phyloP scores from a whole-genome alignment of 2,329 filamentous ascomycete species.

The Ophiocordyceps unilateralis region DNA sequence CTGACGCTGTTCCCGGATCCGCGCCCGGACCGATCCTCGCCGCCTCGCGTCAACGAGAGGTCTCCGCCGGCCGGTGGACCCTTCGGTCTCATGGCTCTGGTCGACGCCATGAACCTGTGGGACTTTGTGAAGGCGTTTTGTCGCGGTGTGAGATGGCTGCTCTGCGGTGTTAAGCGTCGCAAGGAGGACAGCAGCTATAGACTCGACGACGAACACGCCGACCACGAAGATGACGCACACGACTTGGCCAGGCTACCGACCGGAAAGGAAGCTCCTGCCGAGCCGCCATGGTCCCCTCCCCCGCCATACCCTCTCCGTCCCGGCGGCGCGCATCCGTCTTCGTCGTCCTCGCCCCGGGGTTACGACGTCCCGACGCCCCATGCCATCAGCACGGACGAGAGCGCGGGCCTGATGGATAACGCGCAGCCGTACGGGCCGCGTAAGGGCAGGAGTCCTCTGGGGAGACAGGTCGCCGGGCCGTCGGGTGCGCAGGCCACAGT shows the following conservation, averaged over 20 bases:
- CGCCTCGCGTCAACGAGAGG: conserved; percentile 24
- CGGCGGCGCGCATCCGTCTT: neutral
- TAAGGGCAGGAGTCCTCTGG: neutral
- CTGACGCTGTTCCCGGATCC: conserved; percentile 29
- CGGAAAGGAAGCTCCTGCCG: conserved; percentile 4
- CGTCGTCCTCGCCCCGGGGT: neutral
- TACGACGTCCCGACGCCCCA: conserved; percentile 4
- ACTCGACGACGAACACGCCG: conserved; percentile 4
- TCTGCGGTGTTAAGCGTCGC: conserved; percentile 51
- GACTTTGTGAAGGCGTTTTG: conserved; percentile 69
- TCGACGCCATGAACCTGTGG: conserved; percentile 63
- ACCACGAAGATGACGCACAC: conserved; percentile 15
- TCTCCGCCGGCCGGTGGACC: conserved; percentile 44
- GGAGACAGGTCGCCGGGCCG: neutral
- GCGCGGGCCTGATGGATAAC: conserved; percentile 23
- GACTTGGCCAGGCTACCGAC: conserved; percentile 21
- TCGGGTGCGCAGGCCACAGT: conserved; percentile 2
- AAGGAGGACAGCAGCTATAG: conserved; percentile 34
- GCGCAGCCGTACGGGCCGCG: conserved; percentile 17
- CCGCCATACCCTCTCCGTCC: neutral
- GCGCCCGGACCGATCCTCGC: conserved; percentile 20
- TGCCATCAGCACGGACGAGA: conserved; percentile 19
- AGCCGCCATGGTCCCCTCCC: neutral
- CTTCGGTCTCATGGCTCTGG: conserved; percentile 45
- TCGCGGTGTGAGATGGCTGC: conserved; percentile 63